Evolutionary conservation across 352 stramenopile genomes (phyloP).

Genomic region (Phytophthora europaea): DNA sequence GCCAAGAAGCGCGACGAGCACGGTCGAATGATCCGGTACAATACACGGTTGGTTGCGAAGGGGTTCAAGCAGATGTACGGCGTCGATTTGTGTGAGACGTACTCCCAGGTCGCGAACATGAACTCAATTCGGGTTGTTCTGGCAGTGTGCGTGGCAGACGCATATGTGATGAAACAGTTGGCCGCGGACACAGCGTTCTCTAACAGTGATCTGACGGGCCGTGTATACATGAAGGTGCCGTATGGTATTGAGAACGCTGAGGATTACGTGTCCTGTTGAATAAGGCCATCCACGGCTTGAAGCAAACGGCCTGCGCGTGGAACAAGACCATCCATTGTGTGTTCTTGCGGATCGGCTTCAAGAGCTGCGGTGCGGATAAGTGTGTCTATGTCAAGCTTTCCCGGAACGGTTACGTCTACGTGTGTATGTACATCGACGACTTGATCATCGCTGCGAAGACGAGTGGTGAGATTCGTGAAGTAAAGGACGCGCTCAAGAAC

Average conservation of each 20-base stretch:
- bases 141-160: conserved; percentile 11
- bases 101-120: conserved; percentile 41
- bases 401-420: neutral
- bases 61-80: conserved; percentile 44
- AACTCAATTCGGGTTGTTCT: conserved; percentile 42
- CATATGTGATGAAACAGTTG: conserved; percentile 37
- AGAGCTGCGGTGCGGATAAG: neutral
- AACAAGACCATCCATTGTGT: conserved; percentile 9
- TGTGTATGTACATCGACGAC: neutral
- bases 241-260: neutral
- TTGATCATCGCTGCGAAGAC: conserved; percentile 2
- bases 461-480: conserved; percentile 1
- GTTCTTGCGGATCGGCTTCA: conserved; percentile 4
- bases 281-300: conserved; percentile 4
- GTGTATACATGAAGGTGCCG: conserved; percentile 21
- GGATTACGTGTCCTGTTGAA: neutral
- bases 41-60: conserved; percentile 41
- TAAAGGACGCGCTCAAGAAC: conserved; percentile 3
- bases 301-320: neutral
- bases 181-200: conserved; percentile 50
- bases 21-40: conserved; percentile 44
- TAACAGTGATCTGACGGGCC: conserved; percentile 21
- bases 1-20: conserved; percentile 44
- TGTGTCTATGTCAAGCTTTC: neutral
- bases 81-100: conserved; percentile 41